Evolutionary conservation across 108 stramenopile genomes (phyloP).

Genomic region (Mayamaea pseudoterrestris): DNA sequence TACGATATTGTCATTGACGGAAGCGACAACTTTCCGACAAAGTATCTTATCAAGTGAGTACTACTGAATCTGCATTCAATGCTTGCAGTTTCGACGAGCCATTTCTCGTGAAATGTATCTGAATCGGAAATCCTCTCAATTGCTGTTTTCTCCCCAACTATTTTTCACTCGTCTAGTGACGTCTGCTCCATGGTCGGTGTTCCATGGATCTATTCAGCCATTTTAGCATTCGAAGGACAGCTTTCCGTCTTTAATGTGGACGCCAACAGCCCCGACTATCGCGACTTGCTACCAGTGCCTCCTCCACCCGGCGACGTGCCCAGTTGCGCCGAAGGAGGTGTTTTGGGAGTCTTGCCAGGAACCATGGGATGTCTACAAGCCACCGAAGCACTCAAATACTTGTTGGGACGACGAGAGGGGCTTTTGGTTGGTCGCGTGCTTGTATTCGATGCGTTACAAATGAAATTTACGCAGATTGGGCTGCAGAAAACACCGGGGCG

Average conservation of each 20-base stretch:
- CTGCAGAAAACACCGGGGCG: slow-evolving; percentile 27
- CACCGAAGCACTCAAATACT: slow-evolving; percentile 78
- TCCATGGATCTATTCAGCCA: slow-evolving; percentile 87
- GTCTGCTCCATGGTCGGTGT: slow-evolving; percentile 70
- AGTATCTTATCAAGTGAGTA: slow-evolving; percentile 74
- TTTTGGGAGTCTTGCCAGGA: slow-evolving; percentile 88
- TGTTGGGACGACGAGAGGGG: slow-evolving; percentile 48
- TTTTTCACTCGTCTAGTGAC: slow-evolving; percentile 37
- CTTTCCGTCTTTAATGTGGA: slow-evolving; percentile 71
- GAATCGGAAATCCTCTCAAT: too few relatives aligned
- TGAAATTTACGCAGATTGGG: slow-evolving; percentile 69
- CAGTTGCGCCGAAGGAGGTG: slow-evolving; percentile 92
- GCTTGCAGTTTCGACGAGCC: too few relatives aligned
- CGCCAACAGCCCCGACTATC: slow-evolving; percentile 75
- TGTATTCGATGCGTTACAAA: slow-evolving; percentile 73
- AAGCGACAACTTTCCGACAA: slow-evolving; percentile 92
- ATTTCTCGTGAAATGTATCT: too few relatives aligned
- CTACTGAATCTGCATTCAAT: not conserved
- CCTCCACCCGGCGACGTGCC: slow-evolving; percentile 89
- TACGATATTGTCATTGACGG: slow-evolving; percentile 88
- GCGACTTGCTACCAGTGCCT: slow-evolving; percentile 81
- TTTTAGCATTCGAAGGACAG: slow-evolving; percentile 92
- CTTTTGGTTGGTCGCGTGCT: slow-evolving; percentile 62
- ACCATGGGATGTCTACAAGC: slow-evolving; percentile 93
- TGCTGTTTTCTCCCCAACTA: too few relatives aligned